phyloP scores from a whole-genome alignment of 306 rosid species.

The Crotalaria pallida region DNA sequence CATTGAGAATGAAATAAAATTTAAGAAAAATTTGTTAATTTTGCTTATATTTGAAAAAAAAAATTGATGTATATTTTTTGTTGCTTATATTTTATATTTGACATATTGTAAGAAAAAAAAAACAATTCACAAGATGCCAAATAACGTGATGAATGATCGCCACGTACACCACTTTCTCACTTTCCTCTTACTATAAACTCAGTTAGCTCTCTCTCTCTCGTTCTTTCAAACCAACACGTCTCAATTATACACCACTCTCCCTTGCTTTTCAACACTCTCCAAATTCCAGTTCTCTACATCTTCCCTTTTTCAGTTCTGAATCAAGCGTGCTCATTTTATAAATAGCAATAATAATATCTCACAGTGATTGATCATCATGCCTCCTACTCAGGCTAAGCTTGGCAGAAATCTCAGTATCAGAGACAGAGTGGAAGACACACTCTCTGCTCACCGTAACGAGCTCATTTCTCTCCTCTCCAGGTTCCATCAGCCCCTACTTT shows the following conservation, averaged over 20 bases:
- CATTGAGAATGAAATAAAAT: too few relatives aligned
- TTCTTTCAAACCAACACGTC: neutral
- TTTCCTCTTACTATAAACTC: conserved; percentile 1
- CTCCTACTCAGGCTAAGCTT: conserved; percentile 39
- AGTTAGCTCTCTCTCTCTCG: too few relatives aligned
- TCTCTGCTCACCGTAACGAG: conserved; percentile 81
- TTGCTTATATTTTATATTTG: too few relatives aligned
- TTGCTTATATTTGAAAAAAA: too few relatives aligned
- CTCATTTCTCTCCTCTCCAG: conserved; percentile 87
- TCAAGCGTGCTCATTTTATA: too few relatives aligned
- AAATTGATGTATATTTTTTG: too few relatives aligned
- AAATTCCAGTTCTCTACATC: neutral
- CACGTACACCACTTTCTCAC: conserved; percentile 3
- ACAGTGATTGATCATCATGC: conserved; percentile 40
- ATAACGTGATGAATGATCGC: neutral
- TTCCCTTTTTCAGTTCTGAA: neutral
- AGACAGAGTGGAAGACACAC: conserved; percentile 76
- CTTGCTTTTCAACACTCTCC: neutral
- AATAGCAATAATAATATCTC: neutral
- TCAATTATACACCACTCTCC: neutral
- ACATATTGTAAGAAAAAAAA: too few relatives aligned
- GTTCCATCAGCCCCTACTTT: conserved; percentile 32
- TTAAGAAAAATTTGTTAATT: too few relatives aligned
- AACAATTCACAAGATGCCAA: too few relatives aligned
- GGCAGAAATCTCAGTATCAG: conserved; percentile 59